phyloP scores from a whole-genome alignment of 176 grass and related monocot species.

The Zizania latifolia region DNA sequence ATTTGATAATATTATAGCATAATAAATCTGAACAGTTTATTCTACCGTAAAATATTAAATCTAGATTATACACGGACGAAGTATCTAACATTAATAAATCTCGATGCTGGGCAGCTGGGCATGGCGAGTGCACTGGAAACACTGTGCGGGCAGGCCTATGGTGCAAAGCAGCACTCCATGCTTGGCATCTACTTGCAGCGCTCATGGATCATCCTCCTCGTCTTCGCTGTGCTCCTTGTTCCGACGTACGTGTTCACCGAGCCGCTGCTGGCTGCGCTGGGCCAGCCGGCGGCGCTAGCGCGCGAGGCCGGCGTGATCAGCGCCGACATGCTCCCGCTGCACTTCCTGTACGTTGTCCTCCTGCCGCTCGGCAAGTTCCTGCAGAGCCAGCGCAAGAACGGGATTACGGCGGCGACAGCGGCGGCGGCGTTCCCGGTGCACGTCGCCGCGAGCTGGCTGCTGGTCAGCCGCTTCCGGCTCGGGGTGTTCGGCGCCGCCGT shows the following conservation, averaged over 20 bases:
- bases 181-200: slow-evolving; percentile 50
- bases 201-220: slow-evolving; percentile 39
- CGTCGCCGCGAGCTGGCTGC: slow-evolving; percentile 28
- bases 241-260: slow-evolving; percentile 28
- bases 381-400: slow-evolving; percentile 44
- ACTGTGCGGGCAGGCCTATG: slow-evolving; percentile 41
- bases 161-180: slow-evolving; percentile 38
- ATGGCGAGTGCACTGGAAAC: slow-evolving; percentile 52
- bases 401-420: background rate
- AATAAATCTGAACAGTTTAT: too few species aligned
- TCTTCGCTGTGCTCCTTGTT: slow-evolving; percentile 10
- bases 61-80: too few species aligned
- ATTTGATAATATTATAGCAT: too few species aligned
- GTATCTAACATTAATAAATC: too few species aligned
- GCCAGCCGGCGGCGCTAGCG: slow-evolving; percentile 26
- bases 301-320: background rate
- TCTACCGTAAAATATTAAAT: too few species aligned
- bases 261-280: slow-evolving; percentile 10
- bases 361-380: slow-evolving; percentile 39
- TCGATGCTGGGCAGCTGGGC: slow-evolving; percentile 17
- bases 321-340: slow-evolving; percentile 25
- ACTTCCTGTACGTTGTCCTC: slow-evolving; percentile 21
- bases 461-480: slow-evolving; percentile 17
- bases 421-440: slow-evolving; percentile 23
- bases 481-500: slow-evolving; percentile 26